These are phyloP conservation scores for Juncus effusus DNA, from an alignment of 176 grass and related monocot genomes.

Conservation along the genomic window DNA sequence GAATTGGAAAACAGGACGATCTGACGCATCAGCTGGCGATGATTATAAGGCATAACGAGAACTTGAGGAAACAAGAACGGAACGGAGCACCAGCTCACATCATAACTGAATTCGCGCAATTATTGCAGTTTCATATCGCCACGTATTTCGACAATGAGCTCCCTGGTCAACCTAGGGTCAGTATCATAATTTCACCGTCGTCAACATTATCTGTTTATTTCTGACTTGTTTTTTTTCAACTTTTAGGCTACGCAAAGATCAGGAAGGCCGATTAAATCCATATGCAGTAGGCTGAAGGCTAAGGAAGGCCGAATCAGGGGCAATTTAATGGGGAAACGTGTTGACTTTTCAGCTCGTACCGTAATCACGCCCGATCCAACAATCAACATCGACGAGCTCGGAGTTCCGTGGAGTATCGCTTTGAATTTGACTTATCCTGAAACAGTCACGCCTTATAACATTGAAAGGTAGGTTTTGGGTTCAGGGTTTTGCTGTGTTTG, in stretches of 20 bases:
- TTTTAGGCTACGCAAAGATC: constrained; percentile 87
- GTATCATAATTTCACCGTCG: neutral
- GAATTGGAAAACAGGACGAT: constrained; percentile 62
- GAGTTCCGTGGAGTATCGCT: constrained; percentile 98
- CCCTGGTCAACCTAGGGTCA: constrained; percentile 69
- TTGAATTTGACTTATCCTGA: constrained; percentile 94
- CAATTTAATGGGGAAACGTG: constrained; percentile 97
- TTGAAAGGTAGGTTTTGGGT: constrained; percentile 61
- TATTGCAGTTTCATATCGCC: constrained; percentile 96
- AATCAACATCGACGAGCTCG: constrained; percentile 94
- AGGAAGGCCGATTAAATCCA: constrained; percentile 96
- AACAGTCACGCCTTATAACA: constrained; percentile 97
- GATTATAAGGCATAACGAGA: constrained; percentile 98
- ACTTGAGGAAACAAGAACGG: constrained; percentile 89
- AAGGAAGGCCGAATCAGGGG: constrained; percentile 99
- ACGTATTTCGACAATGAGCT: constrained; percentile 99
- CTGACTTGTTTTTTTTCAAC: constrained; percentile 14
- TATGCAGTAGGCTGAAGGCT: constrained; percentile 93
- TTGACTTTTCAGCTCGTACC: constrained; percentile 94
- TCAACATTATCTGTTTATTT: too few relatives aligned
- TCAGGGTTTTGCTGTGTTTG: neutral
- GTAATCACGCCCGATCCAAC: constrained; percentile 92
- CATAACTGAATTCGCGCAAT: constrained; percentile 93
- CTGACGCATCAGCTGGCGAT: constrained; percentile 96
- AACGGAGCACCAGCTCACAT: constrained; percentile 99